Percentiles rank a stretch among this genome's conserved stretches.
Conservation (phyloP, 2,329 filamentous ascomycete species). For the Cordyceps fumosorosea region DNA sequence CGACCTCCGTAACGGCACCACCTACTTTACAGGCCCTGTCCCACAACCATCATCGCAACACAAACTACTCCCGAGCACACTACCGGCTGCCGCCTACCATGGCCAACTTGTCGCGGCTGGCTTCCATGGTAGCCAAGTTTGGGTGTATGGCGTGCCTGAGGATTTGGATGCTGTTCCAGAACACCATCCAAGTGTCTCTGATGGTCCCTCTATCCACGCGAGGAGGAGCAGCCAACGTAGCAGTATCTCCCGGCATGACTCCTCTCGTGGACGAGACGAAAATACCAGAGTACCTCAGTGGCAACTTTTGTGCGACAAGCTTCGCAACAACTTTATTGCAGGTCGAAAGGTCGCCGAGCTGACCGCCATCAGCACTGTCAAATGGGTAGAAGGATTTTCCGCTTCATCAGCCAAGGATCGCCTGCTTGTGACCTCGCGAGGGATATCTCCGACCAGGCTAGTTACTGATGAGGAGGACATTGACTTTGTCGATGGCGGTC, state of each 20-base stretch:
- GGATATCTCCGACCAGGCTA: slow-evolving; percentile 52
- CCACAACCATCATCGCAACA: slow-evolving; percentile 44
- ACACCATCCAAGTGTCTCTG: slow-evolving; percentile 21
- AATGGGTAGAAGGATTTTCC: slow-evolving; percentile 59
- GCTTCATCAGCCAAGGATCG: slow-evolving; percentile 44
- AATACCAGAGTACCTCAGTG: slow-evolving; percentile 52
- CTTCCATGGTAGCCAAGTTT: slow-evolving; percentile 65
- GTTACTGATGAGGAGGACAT: slow-evolving; percentile 63
- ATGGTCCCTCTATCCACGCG: slow-evolving; percentile 20
- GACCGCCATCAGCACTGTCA: slow-evolving; percentile 59
- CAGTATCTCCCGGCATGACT: slow-evolving; percentile 25
- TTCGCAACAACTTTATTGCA: slow-evolving; percentile 63
- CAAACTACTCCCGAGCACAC: slow-evolving; percentile 60
- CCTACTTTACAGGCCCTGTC: slow-evolving; percentile 69
- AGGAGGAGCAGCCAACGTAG: slow-evolving; percentile 26
- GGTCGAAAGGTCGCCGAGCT: slow-evolving; percentile 61
- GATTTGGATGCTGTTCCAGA: slow-evolving; percentile 59
- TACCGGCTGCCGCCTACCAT: slow-evolving; percentile 61
- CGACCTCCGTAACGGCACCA: slow-evolving; percentile 67
- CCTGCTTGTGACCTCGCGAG: slow-evolving; percentile 66
- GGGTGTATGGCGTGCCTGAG: slow-evolving; percentile 73
- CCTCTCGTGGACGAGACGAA: slow-evolving; percentile 23
- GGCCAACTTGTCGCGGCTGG: slow-evolving; percentile 69
- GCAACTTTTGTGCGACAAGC: slow-evolving; percentile 61
- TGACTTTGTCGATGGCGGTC: slow-evolving; percentile 71